Conservation (phyloP, 345 rosid genomes). For the Hypericum androsaemum region DNA sequence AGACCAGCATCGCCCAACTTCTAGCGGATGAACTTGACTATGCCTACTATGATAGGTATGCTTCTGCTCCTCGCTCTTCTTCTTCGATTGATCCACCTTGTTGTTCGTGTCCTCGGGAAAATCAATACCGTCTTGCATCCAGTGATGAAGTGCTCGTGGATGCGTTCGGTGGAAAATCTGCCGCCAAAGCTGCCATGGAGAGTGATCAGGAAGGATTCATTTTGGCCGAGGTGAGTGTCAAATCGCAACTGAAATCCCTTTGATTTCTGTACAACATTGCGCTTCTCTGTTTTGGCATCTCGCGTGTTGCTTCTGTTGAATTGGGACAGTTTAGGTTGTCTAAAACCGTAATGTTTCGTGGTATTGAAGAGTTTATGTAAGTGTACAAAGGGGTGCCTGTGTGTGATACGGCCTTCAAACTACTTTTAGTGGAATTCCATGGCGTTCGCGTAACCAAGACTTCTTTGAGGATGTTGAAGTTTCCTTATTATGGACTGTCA, state of each 20-base stretch:
- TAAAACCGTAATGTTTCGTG: too few relatives aligned
- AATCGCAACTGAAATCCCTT: too few relatives aligned
- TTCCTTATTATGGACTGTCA: slow-evolving; percentile 4
- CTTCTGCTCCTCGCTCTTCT: not conserved
- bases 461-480: not conserved
- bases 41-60: slow-evolving; percentile 74
- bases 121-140: slow-evolving; percentile 7
- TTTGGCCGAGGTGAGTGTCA: slow-evolving; percentile 53
- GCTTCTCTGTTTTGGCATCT: not conserved
- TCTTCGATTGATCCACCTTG: not conserved
- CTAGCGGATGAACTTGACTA: slow-evolving; percentile 61
- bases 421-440: too few relatives aligned
- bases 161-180: slow-evolving; percentile 70
- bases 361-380: too few relatives aligned
- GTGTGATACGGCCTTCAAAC: too few relatives aligned
- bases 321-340: too few relatives aligned
- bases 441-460: too few relatives aligned
- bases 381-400: too few relatives aligned
- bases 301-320: not conserved
- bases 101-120: not conserved
- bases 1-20: slow-evolving; percentile 47
- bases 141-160: slow-evolving; percentile 76
- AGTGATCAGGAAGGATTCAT: slow-evolving; percentile 59
- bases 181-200: slow-evolving; percentile 44
- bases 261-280: too few relatives aligned